These are phyloP conservation scores for Epicoccum sorghinum DNA, from an alignment of 2,329 filamentous ascomycete genomes.

Conservation along the genomic window DNA sequence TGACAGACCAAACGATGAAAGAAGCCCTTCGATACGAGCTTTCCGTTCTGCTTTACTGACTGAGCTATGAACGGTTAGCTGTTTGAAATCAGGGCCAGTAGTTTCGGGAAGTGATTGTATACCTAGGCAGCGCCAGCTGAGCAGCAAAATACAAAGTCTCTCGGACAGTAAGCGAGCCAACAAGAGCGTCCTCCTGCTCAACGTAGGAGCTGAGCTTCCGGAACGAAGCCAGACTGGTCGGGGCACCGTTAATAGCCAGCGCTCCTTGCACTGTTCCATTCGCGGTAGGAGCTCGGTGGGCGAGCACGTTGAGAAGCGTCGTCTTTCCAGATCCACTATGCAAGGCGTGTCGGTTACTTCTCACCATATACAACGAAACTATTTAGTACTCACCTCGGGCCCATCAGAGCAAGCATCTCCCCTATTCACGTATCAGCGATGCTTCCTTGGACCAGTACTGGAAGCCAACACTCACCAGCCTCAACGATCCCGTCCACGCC, in stretches of 20 bases:
- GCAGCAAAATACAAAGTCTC: conserved; percentile 83
- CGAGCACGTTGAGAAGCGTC: conserved; percentile 80
- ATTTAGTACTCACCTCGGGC: conserved; percentile 60
- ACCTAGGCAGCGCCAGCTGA: conserved; percentile 63
- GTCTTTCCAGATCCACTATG: conserved; percentile 72
- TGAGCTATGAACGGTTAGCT: conserved; percentile 43
- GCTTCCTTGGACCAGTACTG: not conserved
- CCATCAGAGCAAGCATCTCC: conserved; percentile 81
- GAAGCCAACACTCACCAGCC: conserved; percentile 56
- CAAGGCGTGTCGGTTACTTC: not conserved
- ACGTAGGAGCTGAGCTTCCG: conserved; percentile 76
- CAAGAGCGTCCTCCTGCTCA: conserved; percentile 85
- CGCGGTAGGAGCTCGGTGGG: conserved; percentile 63
- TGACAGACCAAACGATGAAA: conserved; percentile 75
- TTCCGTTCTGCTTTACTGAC: conserved; percentile 64
- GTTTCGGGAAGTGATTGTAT: not conserved
- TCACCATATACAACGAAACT: not conserved
- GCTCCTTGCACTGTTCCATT: conserved; percentile 61
- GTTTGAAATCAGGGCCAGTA: not conserved
- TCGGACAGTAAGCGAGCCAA: conserved; percentile 78
- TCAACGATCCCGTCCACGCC: conserved; percentile 68
- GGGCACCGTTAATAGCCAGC: conserved; percentile 67
- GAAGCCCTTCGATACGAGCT: conserved; percentile 67
- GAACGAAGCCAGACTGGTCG: conserved; percentile 61
- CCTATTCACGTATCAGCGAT: conserved; percentile 54